phyloP scores from a whole-genome alignment of 108 stramenopile genomes.

The Skeletonema marinoi region DNA sequence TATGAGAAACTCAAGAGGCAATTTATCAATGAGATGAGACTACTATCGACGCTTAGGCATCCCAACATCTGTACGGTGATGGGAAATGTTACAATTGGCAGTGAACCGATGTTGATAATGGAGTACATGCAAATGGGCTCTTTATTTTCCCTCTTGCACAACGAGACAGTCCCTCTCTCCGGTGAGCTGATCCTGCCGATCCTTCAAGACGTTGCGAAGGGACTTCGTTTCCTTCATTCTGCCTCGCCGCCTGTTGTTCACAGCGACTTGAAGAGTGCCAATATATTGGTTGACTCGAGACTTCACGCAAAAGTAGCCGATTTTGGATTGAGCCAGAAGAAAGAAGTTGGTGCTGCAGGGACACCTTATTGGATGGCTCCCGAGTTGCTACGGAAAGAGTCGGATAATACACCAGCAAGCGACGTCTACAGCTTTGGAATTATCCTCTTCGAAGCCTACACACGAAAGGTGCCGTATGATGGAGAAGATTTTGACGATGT shows the following conservation, averaged over 20 bases:
- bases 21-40: conserved; percentile 68
- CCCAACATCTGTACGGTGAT: conserved; percentile 71
- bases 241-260: conserved; percentile 65
- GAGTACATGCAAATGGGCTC: conserved; percentile 72
- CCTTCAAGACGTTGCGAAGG: conserved; percentile 60
- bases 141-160: conserved; percentile 61
- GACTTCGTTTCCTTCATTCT: conserved; percentile 68
- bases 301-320: conserved; percentile 69
- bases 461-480: conserved; percentile 63
- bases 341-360: conserved; percentile 56
- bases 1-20: conserved; percentile 45
- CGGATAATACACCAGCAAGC: conserved; percentile 42
- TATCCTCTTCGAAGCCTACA: conserved; percentile 61
- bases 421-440: conserved; percentile 76
- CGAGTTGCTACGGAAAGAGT: conserved; percentile 62
- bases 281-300: conserved; percentile 60
- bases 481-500: conserved; percentile 37
- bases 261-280: conserved; percentile 62
- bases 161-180: conserved; percentile 54
- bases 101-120: conserved; percentile 72
- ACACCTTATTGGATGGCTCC: conserved; percentile 98
- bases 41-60: conserved; percentile 62
- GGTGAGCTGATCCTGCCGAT: conserved; percentile 58
- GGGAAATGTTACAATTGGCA: conserved; percentile 12
- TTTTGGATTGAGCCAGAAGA: conserved; percentile 60